Percentiles rank a stretch among this genome's conserved stretches.
These are phyloP conservation scores for Hymenoscyphus fructigenus DNA, from an alignment of 2,329 filamentous ascomycete species.

Conservation along the genomic window DNA sequence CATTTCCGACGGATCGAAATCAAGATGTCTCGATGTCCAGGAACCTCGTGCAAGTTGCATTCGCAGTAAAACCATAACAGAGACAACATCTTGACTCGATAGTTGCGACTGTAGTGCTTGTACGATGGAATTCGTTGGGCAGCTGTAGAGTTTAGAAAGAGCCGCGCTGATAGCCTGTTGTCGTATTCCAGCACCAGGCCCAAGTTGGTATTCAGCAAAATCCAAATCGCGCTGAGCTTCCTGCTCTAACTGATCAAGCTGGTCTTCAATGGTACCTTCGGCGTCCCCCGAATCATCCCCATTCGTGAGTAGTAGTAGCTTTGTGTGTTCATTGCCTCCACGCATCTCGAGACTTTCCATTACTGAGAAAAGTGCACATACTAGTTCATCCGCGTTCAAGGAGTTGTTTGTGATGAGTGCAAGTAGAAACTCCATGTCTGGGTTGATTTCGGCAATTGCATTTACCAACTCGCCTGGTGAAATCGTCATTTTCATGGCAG, in stretches of 20 bases:
- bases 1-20: conserved; percentile 46
- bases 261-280: conserved; percentile 37
- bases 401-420: conserved; percentile 65
- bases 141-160: conserved; percentile 67
- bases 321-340: conserved; percentile 27
- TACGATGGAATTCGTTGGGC: conserved; percentile 59
- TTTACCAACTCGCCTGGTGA: conserved; percentile 61
- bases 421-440: conserved; percentile 64
- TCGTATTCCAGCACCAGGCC: conserved; percentile 61
- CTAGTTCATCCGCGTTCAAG: conserved; percentile 64
- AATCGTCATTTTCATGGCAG: conserved; percentile 53
- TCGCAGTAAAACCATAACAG: conserved; percentile 70
- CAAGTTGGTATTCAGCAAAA: conserved; percentile 65
- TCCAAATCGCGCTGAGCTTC: conserved; percentile 64
- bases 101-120: conserved; percentile 63
- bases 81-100: conserved; percentile 65
- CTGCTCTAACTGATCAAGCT: conserved; percentile 53
- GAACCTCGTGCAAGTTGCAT: conserved; percentile 72
- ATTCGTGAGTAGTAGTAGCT: conserved; percentile 31
- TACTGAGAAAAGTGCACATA: conserved; percentile 63
- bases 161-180: conserved; percentile 65
- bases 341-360: conserved; percentile 68
- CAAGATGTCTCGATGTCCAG: conserved; percentile 73
- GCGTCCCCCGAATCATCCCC: conserved; percentile 19
- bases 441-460: conserved; percentile 64